Base-by-base conservation (phyloP, 1,284 basidiomycete species). In the Leccinum olivaceoglutinosum region DNA sequence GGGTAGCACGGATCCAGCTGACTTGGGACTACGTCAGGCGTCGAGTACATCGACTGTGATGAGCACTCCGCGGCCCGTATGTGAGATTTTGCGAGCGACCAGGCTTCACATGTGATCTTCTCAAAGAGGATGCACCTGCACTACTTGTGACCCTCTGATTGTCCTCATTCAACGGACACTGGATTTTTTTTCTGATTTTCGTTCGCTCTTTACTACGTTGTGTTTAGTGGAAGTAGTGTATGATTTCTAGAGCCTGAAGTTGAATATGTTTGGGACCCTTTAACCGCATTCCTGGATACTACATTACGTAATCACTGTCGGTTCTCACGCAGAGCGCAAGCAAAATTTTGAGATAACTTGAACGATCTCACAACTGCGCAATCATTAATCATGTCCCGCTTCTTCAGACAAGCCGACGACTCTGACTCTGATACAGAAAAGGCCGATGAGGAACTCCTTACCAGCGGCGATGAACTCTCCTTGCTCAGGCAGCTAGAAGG, bases 391-490 rank as follows among this genome's bases (percentile, higher is more conserved):
- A 92, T 94, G 92, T 94, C 92, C 65, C 86, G 92, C 74, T 94
- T 94, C 80, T 93, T 93, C 81, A 88, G 89, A 79, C 84, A 87
- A 79, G 90, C 85, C 63, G 89, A 83, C 75, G 91, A 93, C 75
- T 90, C 89, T 63, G 90, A 93, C 74, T 88, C 86, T 54, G 89
- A 92, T 62, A 83, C 86, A 60, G 87, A 89, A 68, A 85, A 86
- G 65, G 92, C 89, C 58, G 88, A 92, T 66, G 91, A 93, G 77
- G 92, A 92, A 79, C 83, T 89, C 73, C 86, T 93, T 78, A 87
- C 85, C 70, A 88, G 85, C 69, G 89, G 83, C 65, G 91, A 89
- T 62, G 90, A 92, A 0, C 85, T 95, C 73, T 85, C 89, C 2
- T 80, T 97, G 39, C 79, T 96, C 38, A 79, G 82, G 61, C 77